Conservation (phyloP, 2,329 filamentous ascomycete genomes). For the Diaporthe longicolla region DNA sequence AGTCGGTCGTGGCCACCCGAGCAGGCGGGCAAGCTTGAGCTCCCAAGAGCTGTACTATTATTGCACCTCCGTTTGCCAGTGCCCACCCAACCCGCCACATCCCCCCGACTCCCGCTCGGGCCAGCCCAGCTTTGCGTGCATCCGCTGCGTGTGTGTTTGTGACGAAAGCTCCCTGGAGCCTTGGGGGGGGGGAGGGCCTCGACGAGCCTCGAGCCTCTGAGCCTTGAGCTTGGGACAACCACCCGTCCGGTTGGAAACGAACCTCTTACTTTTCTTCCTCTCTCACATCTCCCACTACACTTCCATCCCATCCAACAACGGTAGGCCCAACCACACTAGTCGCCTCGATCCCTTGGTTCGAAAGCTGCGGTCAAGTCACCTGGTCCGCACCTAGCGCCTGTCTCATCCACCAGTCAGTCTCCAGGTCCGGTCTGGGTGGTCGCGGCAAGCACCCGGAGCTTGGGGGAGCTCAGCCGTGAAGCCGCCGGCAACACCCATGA, state of each 20-base stretch:
- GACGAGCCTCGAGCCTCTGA: conserved; percentile 1
- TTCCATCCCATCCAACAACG: not conserved
- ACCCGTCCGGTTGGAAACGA: not conserved
- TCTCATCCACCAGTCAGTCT: not conserved
- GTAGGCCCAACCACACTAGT: not conserved
- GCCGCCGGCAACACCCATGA: conserved; percentile 30
- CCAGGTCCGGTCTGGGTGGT: conserved; percentile 12
- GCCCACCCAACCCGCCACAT: conserved; percentile 9
- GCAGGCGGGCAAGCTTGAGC: conserved; percentile 3
- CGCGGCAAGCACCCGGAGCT: conserved; percentile 29
- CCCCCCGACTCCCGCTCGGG: conserved; percentile 19
- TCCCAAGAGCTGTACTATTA: conserved; percentile 20
- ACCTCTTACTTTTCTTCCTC: not conserved
- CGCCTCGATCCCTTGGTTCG: not conserved
- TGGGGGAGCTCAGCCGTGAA: conserved; percentile 27
- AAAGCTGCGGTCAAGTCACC: conserved; percentile 12
- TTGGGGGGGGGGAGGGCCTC: conserved; percentile 1
- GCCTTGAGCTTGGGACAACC: not conserved
- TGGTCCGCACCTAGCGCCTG: not conserved
- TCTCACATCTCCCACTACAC: not conserved
- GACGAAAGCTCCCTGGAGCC: conserved; percentile 42
- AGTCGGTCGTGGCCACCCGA: conserved; percentile 24
- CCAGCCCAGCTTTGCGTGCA: conserved; percentile 23
- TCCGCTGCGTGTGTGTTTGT: conserved; percentile 27
- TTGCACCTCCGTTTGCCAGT: conserved; percentile 16